Evolutionary conservation across 805 yeast genomes (phyloP).

Genomic region (Helenozyma baotianmanensis): DNA sequence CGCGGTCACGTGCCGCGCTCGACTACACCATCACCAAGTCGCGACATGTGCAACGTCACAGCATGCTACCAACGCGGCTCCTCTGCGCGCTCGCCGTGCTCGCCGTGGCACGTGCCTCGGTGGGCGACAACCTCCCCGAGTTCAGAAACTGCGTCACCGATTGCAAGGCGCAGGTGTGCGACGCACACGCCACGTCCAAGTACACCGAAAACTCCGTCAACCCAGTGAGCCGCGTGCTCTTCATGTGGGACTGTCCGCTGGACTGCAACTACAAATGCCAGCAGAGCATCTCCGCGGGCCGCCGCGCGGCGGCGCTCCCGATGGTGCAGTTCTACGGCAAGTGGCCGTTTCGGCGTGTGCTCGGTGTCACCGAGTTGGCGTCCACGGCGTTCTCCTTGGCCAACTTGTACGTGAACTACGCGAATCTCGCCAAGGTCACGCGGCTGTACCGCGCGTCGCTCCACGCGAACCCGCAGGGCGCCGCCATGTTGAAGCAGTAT

Average conservation of each 20-base stretch:
- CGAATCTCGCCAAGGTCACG: slow-evolving; percentile 23
- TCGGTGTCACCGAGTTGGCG: slow-evolving; percentile 34
- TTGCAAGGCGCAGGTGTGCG: slow-evolving; percentile 21
- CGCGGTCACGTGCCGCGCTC: too few relatives aligned
- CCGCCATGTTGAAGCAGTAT: slow-evolving; percentile 28
- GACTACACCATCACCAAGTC: too few relatives aligned
- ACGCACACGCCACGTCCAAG: slow-evolving; percentile 10
- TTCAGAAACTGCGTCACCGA: slow-evolving; percentile 21
- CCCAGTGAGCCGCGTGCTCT: slow-evolving; percentile 16
- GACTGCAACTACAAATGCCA: slow-evolving; percentile 40
- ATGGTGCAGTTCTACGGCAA: slow-evolving; percentile 41
- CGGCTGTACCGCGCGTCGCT: slow-evolving; percentile 21
- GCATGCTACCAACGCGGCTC: too few relatives aligned
- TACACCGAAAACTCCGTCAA: slow-evolving; percentile 10
- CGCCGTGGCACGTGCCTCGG: slow-evolving; percentile 19
- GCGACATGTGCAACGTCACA: too few relatives aligned
- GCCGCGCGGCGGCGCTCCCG: slow-evolving; percentile 17
- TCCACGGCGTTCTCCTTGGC: slow-evolving; percentile 32
- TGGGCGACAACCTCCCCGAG: slow-evolving; percentile 32
- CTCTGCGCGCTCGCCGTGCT: too few relatives aligned
- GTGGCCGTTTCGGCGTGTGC: slow-evolving; percentile 38
- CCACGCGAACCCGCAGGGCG: slow-evolving; percentile 11
- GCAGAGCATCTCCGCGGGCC: slow-evolving; percentile 25
- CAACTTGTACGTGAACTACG: slow-evolving; percentile 32
- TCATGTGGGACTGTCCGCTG: slow-evolving; percentile 32